Evolutionary conservation across 2,329 filamentous ascomycete genomes (phyloP).

Genomic region (Ophiostoma populinum): DNA sequence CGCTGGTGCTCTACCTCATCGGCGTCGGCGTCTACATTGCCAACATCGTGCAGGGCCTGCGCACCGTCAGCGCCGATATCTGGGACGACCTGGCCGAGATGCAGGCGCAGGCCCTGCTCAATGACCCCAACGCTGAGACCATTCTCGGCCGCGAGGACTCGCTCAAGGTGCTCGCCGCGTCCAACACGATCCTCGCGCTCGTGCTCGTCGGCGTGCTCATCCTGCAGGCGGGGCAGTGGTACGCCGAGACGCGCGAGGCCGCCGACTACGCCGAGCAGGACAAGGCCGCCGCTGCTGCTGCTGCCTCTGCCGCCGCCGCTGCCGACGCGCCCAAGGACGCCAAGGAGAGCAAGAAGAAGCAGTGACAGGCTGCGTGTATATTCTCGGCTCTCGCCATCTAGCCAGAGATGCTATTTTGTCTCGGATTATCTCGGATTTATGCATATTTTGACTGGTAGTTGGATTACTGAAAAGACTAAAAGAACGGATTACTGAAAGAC

Average conservation of each 20-base stretch:
- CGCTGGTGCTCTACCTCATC: conserved; percentile 66
- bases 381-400: not conserved
- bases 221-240: conserved; percentile 94
- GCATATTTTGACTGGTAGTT: no score
- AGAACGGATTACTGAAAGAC: no score
- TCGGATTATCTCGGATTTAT: no score
- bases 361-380: conserved; percentile 3
- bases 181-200: conserved; percentile 88
- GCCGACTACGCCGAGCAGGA: conserved; percentile 58
- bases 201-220: conserved; percentile 84
- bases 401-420: not conserved
- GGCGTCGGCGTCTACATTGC: conserved; percentile 85
- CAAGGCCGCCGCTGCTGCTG: conserved; percentile 21
- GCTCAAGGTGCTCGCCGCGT: conserved; percentile 77
- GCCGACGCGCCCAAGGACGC: conserved; percentile 9
- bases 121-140: conserved; percentile 36
- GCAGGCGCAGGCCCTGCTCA: conserved; percentile 22
- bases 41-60: conserved; percentile 90
- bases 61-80: conserved; percentile 58
- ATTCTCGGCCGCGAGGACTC: conserved; percentile 73
- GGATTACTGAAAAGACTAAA: no score
- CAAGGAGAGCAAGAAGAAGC: conserved; percentile 13
- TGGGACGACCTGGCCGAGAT: conserved; percentile 26
- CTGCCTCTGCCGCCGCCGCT: conserved; percentile 5
- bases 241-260: conserved; percentile 83